phyloP scores from a whole-genome alignment of 805 yeast genomes.

The Wickerhamomyces canadensis region DNA sequence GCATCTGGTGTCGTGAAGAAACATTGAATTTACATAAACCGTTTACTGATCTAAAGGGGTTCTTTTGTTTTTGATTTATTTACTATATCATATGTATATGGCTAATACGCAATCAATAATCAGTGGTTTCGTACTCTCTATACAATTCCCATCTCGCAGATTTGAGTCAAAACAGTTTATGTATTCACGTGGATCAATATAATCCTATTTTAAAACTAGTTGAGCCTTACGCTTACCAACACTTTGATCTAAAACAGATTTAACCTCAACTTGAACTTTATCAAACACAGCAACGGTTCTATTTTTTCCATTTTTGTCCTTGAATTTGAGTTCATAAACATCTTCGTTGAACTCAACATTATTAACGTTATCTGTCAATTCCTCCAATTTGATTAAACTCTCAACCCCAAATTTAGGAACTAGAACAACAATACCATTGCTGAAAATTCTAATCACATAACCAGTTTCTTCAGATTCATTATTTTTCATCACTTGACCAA shows the following conservation, averaged over 20 bases:
- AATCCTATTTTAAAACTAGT: conserved; percentile 43
- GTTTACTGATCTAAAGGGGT: too few relatives aligned
- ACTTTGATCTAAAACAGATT: conserved; percentile 73
- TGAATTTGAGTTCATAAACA: conserved; percentile 60
- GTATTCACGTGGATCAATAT: too few relatives aligned
- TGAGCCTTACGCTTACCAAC: conserved; percentile 93
- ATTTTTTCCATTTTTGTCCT: conserved; percentile 35
- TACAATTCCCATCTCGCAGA: too few relatives aligned
- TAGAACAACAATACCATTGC: conserved; percentile 89
- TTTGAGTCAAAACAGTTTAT: too few relatives aligned
- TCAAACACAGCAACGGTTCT: conserved; percentile 73
- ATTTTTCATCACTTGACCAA: conserved; percentile 93
- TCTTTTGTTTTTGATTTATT: too few relatives aligned
- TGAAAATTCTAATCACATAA: conserved; percentile 84
- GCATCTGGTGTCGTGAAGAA: conserved; percentile 85
- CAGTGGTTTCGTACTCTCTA: too few relatives aligned
- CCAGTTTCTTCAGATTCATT: conserved; percentile 81
- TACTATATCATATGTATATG: too few relatives aligned
- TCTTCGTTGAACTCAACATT: conserved; percentile 74
- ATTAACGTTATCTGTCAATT: conserved; percentile 56
- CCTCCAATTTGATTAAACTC: conserved; percentile 80
- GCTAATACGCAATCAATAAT: too few relatives aligned
- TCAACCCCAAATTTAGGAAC: conserved; percentile 97
- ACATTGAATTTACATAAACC: conserved; percentile 50
- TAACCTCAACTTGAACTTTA: conserved; percentile 76